Evolutionary conservation across 1,284 basidiomycete genomes (phyloP).

Genomic region (Ganoderma meredithae): DNA sequence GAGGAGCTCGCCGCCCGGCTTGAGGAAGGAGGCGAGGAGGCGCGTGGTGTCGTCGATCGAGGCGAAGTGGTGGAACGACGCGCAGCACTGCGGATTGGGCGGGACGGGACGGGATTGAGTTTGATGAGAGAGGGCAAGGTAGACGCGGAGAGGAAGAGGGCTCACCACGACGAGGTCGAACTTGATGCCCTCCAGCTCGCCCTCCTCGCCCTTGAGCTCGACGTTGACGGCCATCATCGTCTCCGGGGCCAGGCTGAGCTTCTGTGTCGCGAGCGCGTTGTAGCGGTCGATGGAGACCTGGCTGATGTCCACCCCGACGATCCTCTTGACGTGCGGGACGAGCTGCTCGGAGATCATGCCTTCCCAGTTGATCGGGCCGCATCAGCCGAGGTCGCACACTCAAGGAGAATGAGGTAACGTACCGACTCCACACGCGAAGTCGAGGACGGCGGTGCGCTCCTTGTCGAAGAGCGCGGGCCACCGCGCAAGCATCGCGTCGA

Average conservation of each 20-base stretch:
- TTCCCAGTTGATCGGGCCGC: too few species aligned
- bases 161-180: conserved; percentile 72
- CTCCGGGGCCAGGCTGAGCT: conserved; percentile 63
- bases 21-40: conserved; percentile 63
- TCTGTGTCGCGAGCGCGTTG: conserved; percentile 55
- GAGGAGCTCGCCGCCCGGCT: conserved; percentile 66
- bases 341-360: conserved; percentile 62
- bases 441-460: conserved; percentile 63
- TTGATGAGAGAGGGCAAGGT: too few species aligned
- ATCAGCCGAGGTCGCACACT: too few species aligned
- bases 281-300: conserved; percentile 67
- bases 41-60: conserved; percentile 58
- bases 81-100: conserved; percentile 72
- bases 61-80: conserved; percentile 73
- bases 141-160: too few species aligned
- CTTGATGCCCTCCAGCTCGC: conserved; percentile 56
- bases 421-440: conserved; percentile 78
- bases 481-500: conserved; percentile 49
- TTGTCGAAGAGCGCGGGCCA: conserved; percentile 57
- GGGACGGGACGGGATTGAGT: too few species aligned
- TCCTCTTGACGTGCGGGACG: conserved; percentile 58
- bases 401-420: conserved; percentile 19
- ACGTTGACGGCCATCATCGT: conserved; percentile 67
- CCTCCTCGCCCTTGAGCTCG: conserved; percentile 53
- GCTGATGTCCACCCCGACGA: conserved; percentile 78